A percentile compares a stretch with the other conserved stretches of the same genome.
Evolutionary conservation across 129 eudicot species (phyloP).

Genomic region (Artemisia annua): DNA sequence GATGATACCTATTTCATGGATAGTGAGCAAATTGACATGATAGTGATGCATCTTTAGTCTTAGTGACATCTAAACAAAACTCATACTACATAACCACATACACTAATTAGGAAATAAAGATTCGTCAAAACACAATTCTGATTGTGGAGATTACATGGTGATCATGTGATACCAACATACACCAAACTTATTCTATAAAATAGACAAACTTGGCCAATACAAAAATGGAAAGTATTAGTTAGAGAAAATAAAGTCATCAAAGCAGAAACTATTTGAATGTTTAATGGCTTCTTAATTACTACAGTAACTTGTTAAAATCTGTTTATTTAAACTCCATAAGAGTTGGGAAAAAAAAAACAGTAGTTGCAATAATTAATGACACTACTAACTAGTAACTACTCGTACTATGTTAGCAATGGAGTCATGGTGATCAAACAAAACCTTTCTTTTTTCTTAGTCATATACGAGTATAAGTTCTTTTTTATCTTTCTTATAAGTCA

Average conservation of each 20-base stretch:
- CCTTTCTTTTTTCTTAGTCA: too few species aligned
- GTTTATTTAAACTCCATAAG: too few species aligned
- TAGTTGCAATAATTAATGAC: too few species aligned
- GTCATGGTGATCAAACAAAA: too few species aligned
- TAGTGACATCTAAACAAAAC: not conserved
- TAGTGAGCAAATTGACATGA: not conserved
- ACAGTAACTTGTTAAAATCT: too few species aligned
- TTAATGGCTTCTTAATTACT: too few species aligned
- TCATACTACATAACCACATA: not conserved
- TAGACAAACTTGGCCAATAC: not conserved
- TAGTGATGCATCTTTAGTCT: not conserved
- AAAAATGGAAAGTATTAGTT: not conserved
- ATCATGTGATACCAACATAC: conserved; percentile 15
- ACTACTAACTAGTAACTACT: too few species aligned
- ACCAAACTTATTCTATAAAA: conserved; percentile 10
- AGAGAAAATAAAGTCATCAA: not conserved
- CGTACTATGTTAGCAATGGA: too few species aligned
- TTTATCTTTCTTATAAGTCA: too few species aligned
- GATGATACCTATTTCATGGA: not conserved
- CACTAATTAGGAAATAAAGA: conserved; percentile 5
- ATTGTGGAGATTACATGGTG: not conserved
- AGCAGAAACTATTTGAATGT: not conserved
- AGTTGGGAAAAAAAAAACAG: too few species aligned
- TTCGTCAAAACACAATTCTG: not conserved
- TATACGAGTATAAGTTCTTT: too few species aligned